phyloP scores from a whole-genome alignment of 2,329 filamentous ascomycete species.

The Incumbomyces lentus region DNA sequence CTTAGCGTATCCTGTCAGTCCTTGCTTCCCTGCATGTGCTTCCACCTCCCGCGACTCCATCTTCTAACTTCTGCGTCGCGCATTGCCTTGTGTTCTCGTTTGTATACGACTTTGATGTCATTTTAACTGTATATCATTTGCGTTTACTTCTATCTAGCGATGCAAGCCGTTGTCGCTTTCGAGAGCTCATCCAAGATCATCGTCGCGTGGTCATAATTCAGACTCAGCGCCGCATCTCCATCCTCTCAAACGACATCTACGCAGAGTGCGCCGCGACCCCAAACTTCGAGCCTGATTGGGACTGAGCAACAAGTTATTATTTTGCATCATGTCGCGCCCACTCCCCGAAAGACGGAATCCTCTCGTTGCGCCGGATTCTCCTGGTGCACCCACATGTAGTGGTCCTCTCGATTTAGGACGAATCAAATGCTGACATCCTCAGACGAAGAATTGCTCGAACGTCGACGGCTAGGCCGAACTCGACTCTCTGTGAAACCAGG shows the following conservation, averaged over 20 bases:
- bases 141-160: too few relatives aligned
- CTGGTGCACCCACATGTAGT: conserved; percentile 36
- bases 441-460: conserved; percentile 67
- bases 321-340: conserved; percentile 31
- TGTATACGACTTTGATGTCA: too few relatives aligned
- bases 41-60: conserved; percentile 4
- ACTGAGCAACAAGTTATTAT: not conserved
- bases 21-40: conserved; percentile 4
- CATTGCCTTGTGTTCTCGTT: not conserved
- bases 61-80: not conserved
- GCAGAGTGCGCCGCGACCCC: too few relatives aligned
- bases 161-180: too few relatives aligned
- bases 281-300: too few relatives aligned
- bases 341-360: conserved; percentile 39
- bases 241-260: too few relatives aligned
- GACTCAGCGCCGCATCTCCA: too few relatives aligned
- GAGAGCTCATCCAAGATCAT: too few relatives aligned
- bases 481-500: conserved; percentile 75
- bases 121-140: too few relatives aligned
- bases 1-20: not conserved
- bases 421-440: conserved; percentile 16
- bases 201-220: too few relatives aligned
- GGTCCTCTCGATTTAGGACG: conserved; percentile 12
- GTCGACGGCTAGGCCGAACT: conserved; percentile 85
- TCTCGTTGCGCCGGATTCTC: conserved; percentile 30